Conservation (phyloP, 1,139 yeast genomes). For the Scheffersomyces quercinus region DNA sequence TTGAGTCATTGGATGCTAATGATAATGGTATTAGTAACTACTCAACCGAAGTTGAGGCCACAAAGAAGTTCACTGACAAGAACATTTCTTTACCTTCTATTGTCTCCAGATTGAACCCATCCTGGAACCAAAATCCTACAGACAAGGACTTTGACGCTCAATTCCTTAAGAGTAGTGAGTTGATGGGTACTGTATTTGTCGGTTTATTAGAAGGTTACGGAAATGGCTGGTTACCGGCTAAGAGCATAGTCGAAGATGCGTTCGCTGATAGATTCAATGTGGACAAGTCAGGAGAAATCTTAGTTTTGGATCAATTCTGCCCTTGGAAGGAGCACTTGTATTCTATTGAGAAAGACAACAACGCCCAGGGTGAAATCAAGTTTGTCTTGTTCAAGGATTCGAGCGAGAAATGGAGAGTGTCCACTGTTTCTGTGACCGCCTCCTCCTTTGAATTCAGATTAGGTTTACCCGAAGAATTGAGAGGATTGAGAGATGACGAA, state of each 20-base stretch:
- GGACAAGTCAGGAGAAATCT: slow-evolving; percentile 67
- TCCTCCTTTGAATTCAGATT: slow-evolving; percentile 81
- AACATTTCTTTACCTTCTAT: slow-evolving; percentile 78
- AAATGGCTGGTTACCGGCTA: slow-evolving; percentile 89
- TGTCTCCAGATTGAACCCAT: slow-evolving; percentile 76
- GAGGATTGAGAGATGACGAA: slow-evolving; percentile 90
- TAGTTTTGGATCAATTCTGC: slow-evolving; percentile 70
- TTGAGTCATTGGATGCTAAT: slow-evolving; percentile 89
- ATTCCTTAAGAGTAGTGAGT: slow-evolving; percentile 69
- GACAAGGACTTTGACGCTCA: slow-evolving; percentile 67
- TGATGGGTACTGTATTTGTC: slow-evolving; percentile 82
- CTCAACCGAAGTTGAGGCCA: slow-evolving; percentile 49
- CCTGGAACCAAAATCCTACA: slow-evolving; percentile 70
- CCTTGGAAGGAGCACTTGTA: slow-evolving; percentile 97
- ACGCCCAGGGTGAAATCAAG: slow-evolving; percentile 55
- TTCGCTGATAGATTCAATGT: slow-evolving; percentile 54
- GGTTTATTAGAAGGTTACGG: slow-evolving; percentile 73
- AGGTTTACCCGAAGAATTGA: slow-evolving; percentile 87
- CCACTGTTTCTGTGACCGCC: slow-evolving; percentile 78
- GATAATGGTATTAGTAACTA: slow-evolving; percentile 90
- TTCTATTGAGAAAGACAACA: slow-evolving; percentile 64
- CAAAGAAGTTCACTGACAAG: slow-evolving; percentile 48
- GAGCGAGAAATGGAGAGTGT: slow-evolving; percentile 78
- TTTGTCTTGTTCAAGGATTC: slow-evolving; percentile 83
- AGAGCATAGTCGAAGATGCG: slow-evolving; percentile 70